phyloP scores from a whole-genome alignment of 352 stramenopile genomes.

The Globisporangium iwayamae region DNA sequence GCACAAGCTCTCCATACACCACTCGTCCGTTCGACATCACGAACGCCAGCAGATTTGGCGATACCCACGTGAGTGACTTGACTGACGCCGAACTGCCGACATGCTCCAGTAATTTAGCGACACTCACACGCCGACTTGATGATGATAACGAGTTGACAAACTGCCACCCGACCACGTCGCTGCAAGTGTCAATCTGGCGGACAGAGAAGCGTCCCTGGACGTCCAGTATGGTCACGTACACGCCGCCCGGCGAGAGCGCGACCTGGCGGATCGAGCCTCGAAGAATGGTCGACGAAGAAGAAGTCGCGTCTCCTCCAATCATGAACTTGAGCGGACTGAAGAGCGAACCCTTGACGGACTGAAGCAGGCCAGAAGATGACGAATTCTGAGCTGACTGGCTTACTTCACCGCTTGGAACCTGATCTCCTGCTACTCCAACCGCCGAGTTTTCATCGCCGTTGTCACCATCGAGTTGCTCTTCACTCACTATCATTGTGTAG shows the following conservation, averaged over 20 bases:
- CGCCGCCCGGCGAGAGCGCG: slow-evolving; percentile 40
- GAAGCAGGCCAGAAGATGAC: slow-evolving; percentile 1
- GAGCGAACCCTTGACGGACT: slow-evolving; percentile 22
- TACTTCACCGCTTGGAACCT: not conserved
- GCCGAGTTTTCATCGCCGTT: not conserved
- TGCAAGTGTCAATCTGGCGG: slow-evolving; percentile 60
- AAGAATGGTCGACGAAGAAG: slow-evolving; percentile 12
- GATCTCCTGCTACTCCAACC: not conserved
- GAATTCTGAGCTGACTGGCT: not conserved
- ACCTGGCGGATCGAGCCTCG: slow-evolving; percentile 38
- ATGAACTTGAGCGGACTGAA: slow-evolving; percentile 42
- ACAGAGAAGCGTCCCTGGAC: slow-evolving; percentile 37
- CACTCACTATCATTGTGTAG: slow-evolving; percentile 57
- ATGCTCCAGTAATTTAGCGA: not conserved
- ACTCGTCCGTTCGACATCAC: slow-evolving; percentile 6
- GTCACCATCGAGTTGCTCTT: not conserved
- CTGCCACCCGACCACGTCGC: slow-evolving; percentile 57
- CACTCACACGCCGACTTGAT: not conserved
- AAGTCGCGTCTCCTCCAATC: slow-evolving; percentile 21
- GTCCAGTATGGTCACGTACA: slow-evolving; percentile 58
- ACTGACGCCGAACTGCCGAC: not conserved
- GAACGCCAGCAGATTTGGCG: slow-evolving; percentile 3
- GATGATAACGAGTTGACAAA: slow-evolving; percentile 13
- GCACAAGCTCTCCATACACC: slow-evolving; percentile 13
- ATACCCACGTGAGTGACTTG: slow-evolving; percentile 6